phyloP scores from a whole-genome alignment of 768 basidiomycete species.

The Stropharia rugosoannulata region DNA sequence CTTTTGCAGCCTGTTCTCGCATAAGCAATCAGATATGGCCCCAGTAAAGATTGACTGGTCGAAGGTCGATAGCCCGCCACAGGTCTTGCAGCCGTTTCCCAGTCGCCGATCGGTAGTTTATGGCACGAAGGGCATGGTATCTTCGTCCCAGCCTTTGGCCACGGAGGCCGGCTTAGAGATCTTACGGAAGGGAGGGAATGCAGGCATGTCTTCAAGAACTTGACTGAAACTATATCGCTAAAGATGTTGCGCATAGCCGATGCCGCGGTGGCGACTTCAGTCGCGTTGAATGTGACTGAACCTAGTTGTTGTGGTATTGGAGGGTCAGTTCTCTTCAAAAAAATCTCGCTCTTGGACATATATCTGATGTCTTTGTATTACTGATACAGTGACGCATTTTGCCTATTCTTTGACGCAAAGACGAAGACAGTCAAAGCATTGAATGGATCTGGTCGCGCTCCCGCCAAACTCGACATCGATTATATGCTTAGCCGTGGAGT shows the following conservation, averaged over 20 bases:
- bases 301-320: conserved; percentile 91
- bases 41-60: conserved; percentile 44
- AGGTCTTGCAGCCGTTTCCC: conserved; percentile 67
- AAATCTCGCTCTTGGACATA: conserved; percentile 3
- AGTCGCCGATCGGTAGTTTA: conserved; percentile 88
- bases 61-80: conserved; percentile 68
- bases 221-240: not conserved
- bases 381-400: conserved; percentile 75
- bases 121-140: conserved; percentile 84
- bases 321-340: conserved; percentile 48
- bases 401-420: conserved; percentile 87
- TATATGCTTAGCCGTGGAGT: conserved; percentile 71
- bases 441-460: conserved; percentile 91
- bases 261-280: conserved; percentile 92
- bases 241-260: conserved; percentile 53
- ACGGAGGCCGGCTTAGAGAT: conserved; percentile 92
- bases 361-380: conserved; percentile 1
- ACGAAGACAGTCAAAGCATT: conserved; percentile 81
- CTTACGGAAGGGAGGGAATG: conserved; percentile 91
- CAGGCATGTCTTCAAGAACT: conserved; percentile 42
- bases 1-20: not conserved
- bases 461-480: conserved; percentile 74
- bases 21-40: conserved; percentile 26
- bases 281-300: conserved; percentile 90
- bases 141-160: conserved; percentile 89